Conservation (phyloP, 345 rosid species). For the Populus davidiana region DNA sequence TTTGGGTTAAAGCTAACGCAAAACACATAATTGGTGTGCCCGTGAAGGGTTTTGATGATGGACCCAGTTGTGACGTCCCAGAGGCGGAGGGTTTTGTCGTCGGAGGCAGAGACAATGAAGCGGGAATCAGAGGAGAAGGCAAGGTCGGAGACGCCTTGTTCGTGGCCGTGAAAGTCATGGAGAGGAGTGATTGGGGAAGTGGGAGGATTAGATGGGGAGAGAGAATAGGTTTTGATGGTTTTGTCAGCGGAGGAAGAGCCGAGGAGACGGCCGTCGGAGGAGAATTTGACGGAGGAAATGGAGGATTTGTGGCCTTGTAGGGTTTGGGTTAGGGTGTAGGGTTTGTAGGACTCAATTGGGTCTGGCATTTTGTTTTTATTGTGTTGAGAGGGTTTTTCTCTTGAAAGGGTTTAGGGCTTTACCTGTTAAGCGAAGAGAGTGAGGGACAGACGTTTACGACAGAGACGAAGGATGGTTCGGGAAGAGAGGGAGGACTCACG, state of each 20-base stretch:
- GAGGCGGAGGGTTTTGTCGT: conserved; percentile 83
- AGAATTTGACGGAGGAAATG: conserved; percentile 82
- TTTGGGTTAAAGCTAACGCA: conserved; percentile 86
- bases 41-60: conserved; percentile 56
- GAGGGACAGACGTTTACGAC: background rate
- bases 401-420: background rate
- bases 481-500: background rate
- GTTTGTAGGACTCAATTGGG: conserved; percentile 42
- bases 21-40: conserved; percentile 82
- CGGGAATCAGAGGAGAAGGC: conserved; percentile 88
- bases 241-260: conserved; percentile 88
- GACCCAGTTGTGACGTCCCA: conserved; percentile 83
- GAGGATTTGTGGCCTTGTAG: conserved; percentile 65
- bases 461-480: too few species aligned
- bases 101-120: conserved; percentile 87
- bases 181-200: conserved; percentile 38
- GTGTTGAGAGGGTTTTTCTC: background rate
- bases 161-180: conserved; percentile 67
- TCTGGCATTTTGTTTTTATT: conserved; percentile 1
- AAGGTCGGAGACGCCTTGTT: conserved; percentile 74
- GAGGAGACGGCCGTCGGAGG: conserved; percentile 80
- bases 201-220: conserved; percentile 39
- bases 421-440: background rate
- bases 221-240: conserved; percentile 61
- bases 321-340: conserved; percentile 72